Evolutionary conservation across 768 basidiomycete species (phyloP).

Genomic region (Peribolospora kevripleyi): DNA sequence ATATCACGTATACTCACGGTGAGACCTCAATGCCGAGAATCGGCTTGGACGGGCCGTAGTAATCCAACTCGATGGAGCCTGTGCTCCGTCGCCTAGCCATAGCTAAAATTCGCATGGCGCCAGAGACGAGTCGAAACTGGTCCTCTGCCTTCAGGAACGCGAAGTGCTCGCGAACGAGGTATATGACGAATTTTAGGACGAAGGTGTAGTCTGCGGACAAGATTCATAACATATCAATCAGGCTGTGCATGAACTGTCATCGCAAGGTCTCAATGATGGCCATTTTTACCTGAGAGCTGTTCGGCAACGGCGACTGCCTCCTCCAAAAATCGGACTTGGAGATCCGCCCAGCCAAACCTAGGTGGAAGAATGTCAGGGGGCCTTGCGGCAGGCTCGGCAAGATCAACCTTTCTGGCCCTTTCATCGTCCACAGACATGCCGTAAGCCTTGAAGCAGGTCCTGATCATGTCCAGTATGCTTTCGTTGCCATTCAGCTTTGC

Average conservation of each 20-base stretch:
- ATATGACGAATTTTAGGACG: constrained; percentile 72
- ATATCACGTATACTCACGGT: constrained; percentile 30
- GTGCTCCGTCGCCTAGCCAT: background rate
- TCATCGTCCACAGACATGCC: no score
- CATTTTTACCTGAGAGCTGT: constrained; percentile 50
- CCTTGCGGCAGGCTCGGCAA: constrained; percentile 6
- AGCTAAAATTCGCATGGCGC: background rate
- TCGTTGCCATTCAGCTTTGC: no score
- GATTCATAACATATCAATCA: background rate
- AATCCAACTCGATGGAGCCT: constrained; percentile 29
- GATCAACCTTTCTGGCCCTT: background rate
- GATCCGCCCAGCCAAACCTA: constrained; percentile 68
- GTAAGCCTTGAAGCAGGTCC: no score
- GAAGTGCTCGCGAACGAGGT: constrained; percentile 51
- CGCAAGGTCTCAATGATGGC: background rate
- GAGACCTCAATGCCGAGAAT: constrained; percentile 52
- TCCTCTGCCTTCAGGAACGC: constrained; percentile 44
- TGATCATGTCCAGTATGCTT: no score
- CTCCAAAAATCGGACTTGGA: constrained; percentile 77
- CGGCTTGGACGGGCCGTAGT: constrained; percentile 58
- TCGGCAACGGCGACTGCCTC: constrained; percentile 82
- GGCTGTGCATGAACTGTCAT: background rate
- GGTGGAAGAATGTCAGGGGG: background rate
- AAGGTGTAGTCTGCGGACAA: constrained; percentile 42
- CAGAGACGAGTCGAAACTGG: constrained; percentile 49